These are phyloP conservation scores for Xerocomellus dryophilus DNA, from an alignment of 768 basidiomycete species.

Conservation along the genomic window DNA sequence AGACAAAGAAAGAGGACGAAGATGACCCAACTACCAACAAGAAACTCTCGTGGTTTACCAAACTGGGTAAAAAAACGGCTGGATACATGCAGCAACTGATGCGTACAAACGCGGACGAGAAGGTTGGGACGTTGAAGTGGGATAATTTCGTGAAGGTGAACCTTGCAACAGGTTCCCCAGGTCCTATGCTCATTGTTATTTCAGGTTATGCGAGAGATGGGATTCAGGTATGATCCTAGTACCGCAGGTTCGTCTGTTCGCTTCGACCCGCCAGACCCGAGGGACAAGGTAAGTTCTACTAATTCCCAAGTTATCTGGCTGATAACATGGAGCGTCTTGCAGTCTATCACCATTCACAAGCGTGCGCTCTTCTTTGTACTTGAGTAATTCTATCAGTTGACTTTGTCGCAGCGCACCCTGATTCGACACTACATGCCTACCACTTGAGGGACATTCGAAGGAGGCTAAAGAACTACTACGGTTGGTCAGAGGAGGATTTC, in stretches of 20 bases:
- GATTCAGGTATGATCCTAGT: constrained; percentile 68
- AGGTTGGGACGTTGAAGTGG: constrained; percentile 71
- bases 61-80: constrained; percentile 56
- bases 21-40: constrained; percentile 26
- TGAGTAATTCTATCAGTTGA: neutral
- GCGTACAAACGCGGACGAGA: constrained; percentile 52
- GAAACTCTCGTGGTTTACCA: constrained; percentile 55
- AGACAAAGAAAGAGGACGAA: constrained; percentile 34
- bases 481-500: constrained; percentile 56
- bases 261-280: constrained; percentile 67
- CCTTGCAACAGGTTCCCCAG: neutral
- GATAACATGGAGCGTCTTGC: neutral
- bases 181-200: neutral
- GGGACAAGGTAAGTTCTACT: constrained; percentile 39
- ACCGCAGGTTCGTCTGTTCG: constrained; percentile 82
- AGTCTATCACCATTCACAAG: constrained; percentile 78
- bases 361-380: constrained; percentile 39
- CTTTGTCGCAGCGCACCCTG: constrained; percentile 62
- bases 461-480: constrained; percentile 60
- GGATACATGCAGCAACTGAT: constrained; percentile 65
- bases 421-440: constrained; percentile 41
- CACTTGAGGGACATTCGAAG: constrained; percentile 51
- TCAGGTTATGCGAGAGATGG: constrained; percentile 77
- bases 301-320: neutral
- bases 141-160: constrained; percentile 70